These are phyloP conservation scores for Acer saccharum DNA, from an alignment of 345 rosid species.

Conservation along the genomic window DNA sequence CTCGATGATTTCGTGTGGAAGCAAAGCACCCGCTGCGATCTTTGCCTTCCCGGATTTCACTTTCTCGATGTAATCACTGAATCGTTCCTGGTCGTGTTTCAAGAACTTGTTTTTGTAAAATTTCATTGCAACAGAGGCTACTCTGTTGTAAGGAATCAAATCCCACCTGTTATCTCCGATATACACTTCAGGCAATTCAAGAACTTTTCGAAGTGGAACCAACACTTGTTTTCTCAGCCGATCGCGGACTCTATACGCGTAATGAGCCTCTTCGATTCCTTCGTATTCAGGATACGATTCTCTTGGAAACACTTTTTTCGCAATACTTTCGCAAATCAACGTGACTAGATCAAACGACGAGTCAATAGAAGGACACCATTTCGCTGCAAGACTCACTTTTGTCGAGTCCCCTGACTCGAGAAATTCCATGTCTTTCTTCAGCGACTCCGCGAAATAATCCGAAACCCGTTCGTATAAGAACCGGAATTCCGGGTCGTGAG, in stretches of 20 bases:
- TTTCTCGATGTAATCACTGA: constrained; percentile 41
- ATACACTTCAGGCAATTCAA: constrained; percentile 65
- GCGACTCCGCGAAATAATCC: constrained; percentile 43
- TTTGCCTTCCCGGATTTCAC: constrained; percentile 48
- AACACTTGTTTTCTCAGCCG: constrained; percentile 56
- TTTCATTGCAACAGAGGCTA: constrained; percentile 67
- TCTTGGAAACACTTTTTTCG: constrained; percentile 45
- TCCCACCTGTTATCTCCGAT: constrained; percentile 53
- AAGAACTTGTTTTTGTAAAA: constrained; percentile 54
- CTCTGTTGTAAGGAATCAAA: constrained; percentile 49
- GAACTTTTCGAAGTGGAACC: constrained; percentile 52
- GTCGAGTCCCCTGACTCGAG: constrained; percentile 29
- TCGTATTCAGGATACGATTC: constrained; percentile 50
- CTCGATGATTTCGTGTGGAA: constrained; percentile 56
- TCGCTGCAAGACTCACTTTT: constrained; percentile 60
- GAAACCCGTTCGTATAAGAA: constrained; percentile 56
- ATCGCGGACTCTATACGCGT: constrained; percentile 61
- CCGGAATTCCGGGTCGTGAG: constrained; percentile 46
- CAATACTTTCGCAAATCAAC: constrained; percentile 62
- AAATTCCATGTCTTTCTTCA: constrained; percentile 34
- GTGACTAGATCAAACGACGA: constrained; percentile 53
- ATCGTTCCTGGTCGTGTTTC: constrained; percentile 49
- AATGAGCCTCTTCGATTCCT: constrained; percentile 64
- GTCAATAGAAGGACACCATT: constrained; percentile 73
- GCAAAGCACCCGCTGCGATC: constrained; percentile 62